A percentile compares a stretch with the other conserved stretches of the same genome.
Evolutionary conservation across 371 early-diverging fungal genomes (phyloP).

Genomic region (Mucor mucedo): DNA sequence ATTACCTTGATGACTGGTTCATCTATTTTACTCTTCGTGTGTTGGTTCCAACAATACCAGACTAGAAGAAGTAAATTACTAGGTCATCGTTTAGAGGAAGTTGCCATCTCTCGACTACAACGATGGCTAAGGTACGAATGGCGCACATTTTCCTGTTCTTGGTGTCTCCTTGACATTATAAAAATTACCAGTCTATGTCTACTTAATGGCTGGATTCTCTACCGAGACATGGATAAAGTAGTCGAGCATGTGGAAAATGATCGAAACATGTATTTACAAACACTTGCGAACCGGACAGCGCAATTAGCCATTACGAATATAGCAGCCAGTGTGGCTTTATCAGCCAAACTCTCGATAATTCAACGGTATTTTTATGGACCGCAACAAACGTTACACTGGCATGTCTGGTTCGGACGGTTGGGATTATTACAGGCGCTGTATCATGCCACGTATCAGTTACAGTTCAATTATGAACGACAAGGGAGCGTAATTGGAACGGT

Average conservation of each 20-base stretch:
- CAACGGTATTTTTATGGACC: constrained; percentile 23
- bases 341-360: constrained; percentile 31
- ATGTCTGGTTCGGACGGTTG: constrained; percentile 40
- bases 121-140: constrained; percentile 13
- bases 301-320: constrained; percentile 43
- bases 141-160: neutral
- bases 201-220: constrained; percentile 4
- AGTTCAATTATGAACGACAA: constrained; percentile 28
- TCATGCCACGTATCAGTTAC: constrained; percentile 40
- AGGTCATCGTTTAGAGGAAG: neutral
- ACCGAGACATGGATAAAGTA: constrained; percentile 2
- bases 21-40: neutral
- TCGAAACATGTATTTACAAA: constrained; percentile 27
- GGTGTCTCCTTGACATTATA: neutral
- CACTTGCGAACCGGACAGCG: constrained; percentile 37
- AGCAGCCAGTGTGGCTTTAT: constrained; percentile 34
- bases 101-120: neutral
- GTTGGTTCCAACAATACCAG: constrained; percentile 4
- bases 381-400: constrained; percentile 32
- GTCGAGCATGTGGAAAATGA: neutral
- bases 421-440: constrained; percentile 32
- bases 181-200: neutral
- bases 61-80: constrained; percentile 8
- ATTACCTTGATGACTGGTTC: neutral
- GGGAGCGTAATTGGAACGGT: constrained; percentile 18